Percentiles rank a stretch among this genome's conserved stretches.
These are phyloP conservation scores for Catenaria anguillulae DNA, from an alignment of 371 early-diverging fungal species.

Conservation along the genomic window DNA sequence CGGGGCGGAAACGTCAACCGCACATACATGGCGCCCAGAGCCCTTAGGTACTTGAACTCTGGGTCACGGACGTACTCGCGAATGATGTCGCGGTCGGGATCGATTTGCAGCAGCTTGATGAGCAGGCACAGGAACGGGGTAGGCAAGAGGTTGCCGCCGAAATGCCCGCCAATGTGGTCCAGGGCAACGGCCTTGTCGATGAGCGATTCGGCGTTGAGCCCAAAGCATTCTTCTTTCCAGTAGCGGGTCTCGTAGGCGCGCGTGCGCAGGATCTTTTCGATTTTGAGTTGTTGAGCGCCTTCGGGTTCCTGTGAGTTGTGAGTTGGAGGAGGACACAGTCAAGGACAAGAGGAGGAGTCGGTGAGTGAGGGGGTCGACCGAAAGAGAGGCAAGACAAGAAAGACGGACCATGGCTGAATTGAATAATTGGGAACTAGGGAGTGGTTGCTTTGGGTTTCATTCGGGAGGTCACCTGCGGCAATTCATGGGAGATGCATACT, in stretches of 20 bases:
- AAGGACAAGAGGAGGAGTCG: too few relatives aligned
- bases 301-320: not conserved
- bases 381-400: too few relatives aligned
- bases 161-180: conserved; percentile 65
- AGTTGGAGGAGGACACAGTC: too few relatives aligned
- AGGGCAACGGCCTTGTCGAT: conserved; percentile 78
- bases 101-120: conserved; percentile 76
- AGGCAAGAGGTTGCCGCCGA: conserved; percentile 68
- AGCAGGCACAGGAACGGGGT: conserved; percentile 78
- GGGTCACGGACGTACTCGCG: conserved; percentile 55
- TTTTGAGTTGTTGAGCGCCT: conserved; percentile 9
- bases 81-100: conserved; percentile 75
- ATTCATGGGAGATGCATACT: too few relatives aligned
- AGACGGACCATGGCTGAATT: too few relatives aligned
- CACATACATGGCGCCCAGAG: conserved; percentile 76
- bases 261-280: conserved; percentile 82
- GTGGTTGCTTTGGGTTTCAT: too few relatives aligned
- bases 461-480: too few relatives aligned
- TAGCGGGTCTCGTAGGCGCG: conserved; percentile 81
- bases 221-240: conserved; percentile 94
- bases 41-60: conserved; percentile 77
- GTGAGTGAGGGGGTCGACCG: too few relatives aligned
- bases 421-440: too few relatives aligned
- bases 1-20: conserved; percentile 57
- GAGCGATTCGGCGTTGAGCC: conserved; percentile 70